Evolutionary conservation across 2,329 filamentous ascomycete species (phyloP), one percentile per base, ranked within the genome.

Genomic region (Epicoccum nigrum): DNA sequence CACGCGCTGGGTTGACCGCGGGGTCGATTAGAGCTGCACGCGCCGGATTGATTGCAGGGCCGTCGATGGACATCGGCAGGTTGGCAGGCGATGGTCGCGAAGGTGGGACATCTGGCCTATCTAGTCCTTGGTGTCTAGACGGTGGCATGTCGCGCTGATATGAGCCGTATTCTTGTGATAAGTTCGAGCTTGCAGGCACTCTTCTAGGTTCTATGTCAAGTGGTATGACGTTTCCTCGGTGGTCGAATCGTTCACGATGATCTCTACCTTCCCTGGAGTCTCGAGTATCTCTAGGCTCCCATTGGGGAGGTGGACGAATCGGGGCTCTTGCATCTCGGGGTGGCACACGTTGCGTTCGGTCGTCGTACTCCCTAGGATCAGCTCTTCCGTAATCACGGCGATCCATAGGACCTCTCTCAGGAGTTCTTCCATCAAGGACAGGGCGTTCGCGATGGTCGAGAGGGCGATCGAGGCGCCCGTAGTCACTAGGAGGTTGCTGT

Each of bases 391-490:
- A 71, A 15, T 67, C 69, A 39, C 70, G 71, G 33, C 68, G 67
- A 23, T 75, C 70, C 9, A 49, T 19, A 9, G 55, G 45, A 46
- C 42, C 51, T 37, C 66, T 62, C 35, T 74, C 74, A 15, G 76
- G 74, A 3, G 75, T 75, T 51, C 75, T 68, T 20, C 62, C 62
- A 27, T 57, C 60, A 49, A 52, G 51, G 2, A 60, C 21, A 13
- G 59, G 62, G 23, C 66, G 64, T 13, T 77, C 75, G 43, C 76
- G 73, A 7, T 64, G 53, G 31, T 80, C 77, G 20, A 55, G 62
- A 1, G 73, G 70, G 28, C 77, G 70, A 15, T 80, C 77, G 15
- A 76, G 70, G 46, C 79, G 71, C 25, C 77, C 77, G 52, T 77
- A 77, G 7, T 76, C 72, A 21, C 66, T 66, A 19, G 71, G 67